A percentile compares a stretch with the other conserved stretches of the same genome.
Evolutionary conservation across 1,139 yeast species (phyloP).

Genomic region (Eremothecium sinecaudum): DNA sequence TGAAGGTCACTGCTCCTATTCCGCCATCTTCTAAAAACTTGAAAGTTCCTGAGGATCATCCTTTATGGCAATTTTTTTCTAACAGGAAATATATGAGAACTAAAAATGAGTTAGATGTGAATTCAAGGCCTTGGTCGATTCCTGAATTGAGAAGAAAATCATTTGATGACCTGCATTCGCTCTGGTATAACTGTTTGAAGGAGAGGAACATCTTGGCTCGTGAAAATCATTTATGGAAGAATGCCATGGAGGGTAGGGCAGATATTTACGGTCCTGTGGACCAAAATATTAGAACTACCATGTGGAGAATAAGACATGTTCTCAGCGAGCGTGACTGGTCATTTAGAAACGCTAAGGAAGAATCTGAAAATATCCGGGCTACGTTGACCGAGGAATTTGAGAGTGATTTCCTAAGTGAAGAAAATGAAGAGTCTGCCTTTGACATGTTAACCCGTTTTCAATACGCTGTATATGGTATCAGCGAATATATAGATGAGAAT

Average conservation of each 20-base stretch:
- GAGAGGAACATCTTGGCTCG: conserved; percentile 75
- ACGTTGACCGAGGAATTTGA: conserved; percentile 50
- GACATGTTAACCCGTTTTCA: conserved; percentile 71
- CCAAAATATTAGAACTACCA: conserved; percentile 43
- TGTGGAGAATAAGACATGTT: conserved; percentile 78
- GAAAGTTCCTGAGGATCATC: conserved; percentile 74
- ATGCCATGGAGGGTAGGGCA: conserved; percentile 34
- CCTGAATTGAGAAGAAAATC: conserved; percentile 85
- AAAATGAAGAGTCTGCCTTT: conserved; percentile 50
- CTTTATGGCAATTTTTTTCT: conserved; percentile 88
- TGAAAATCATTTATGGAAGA: conserved; percentile 48
- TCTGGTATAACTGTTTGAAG: conserved; percentile 81
- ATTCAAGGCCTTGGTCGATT: conserved; percentile 77
- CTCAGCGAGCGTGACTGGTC: conserved; percentile 78
- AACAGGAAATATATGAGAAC: conserved; percentile 52
- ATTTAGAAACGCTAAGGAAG: conserved; percentile 50
- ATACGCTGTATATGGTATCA: conserved; percentile 72
- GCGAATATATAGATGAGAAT: conserved; percentile 40
- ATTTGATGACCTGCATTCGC: conserved; percentile 80
- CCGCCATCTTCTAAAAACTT: conserved; percentile 71
- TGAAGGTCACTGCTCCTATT: conserved; percentile 71
- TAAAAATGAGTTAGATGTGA: conserved; percentile 45
- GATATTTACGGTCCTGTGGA: conserved; percentile 34
- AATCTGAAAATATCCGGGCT: conserved; percentile 37
- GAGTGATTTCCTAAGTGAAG: conserved; percentile 46